Conservation (phyloP, 768 basidiomycete species). For the Pulveroboletus sp. region DNA sequence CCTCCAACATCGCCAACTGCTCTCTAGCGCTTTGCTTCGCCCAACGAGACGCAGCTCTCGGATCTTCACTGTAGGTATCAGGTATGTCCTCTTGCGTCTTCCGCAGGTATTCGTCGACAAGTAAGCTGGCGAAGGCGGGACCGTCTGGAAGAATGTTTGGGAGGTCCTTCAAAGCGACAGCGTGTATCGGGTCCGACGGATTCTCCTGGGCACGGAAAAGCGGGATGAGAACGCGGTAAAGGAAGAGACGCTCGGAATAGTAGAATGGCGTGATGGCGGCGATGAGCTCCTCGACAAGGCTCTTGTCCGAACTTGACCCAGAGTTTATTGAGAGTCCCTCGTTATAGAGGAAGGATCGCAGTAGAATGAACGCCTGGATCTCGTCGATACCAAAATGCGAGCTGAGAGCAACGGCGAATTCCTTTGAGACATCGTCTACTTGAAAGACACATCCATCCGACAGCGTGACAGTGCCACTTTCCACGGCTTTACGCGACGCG, state of each 20-base stretch:
- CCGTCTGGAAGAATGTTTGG: slow-evolving; percentile 62
- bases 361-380: slow-evolving; percentile 67
- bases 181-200: slow-evolving; percentile 48
- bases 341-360: slow-evolving; percentile 77
- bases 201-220: slow-evolving; percentile 71
- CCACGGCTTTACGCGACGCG: slow-evolving; percentile 62
- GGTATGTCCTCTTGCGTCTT: slow-evolving; percentile 52
- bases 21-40: slow-evolving; percentile 73
- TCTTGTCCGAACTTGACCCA: slow-evolving; percentile 41
- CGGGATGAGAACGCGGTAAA: slow-evolving; percentile 66
- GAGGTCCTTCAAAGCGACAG: slow-evolving; percentile 51
- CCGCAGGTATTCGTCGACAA: slow-evolving; percentile 56
- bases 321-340: slow-evolving; percentile 58
- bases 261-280: slow-evolving; percentile 78
- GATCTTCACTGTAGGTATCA: slow-evolving; percentile 43
- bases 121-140: slow-evolving; percentile 51
- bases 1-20: slow-evolving; percentile 77
- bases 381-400: slow-evolving; percentile 73
- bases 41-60: slow-evolving; percentile 58
- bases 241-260: slow-evolving; percentile 70
- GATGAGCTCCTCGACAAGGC: slow-evolving; percentile 36
- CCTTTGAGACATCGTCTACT: slow-evolving; percentile 68
- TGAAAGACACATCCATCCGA: slow-evolving; percentile 57
- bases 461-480: slow-evolving; percentile 66
- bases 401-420: slow-evolving; percentile 69